Base-by-base conservation (phyloP, 331 rosid genomes). In the Cydonia oblonga region DNA sequence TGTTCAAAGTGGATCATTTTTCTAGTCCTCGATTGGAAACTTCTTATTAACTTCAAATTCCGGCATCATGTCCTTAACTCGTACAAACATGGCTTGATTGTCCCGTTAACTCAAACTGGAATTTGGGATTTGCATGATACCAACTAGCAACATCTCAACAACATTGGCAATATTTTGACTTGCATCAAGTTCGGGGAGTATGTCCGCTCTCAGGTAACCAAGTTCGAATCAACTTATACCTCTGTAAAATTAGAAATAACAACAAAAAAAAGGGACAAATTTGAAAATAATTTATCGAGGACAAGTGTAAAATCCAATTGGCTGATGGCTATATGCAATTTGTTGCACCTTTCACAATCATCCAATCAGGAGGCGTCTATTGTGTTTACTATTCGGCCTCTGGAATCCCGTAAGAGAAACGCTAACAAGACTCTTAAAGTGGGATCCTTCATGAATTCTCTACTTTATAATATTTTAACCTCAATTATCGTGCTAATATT, bases 401-500 rank as follows among this genome's bases (percentile, higher is more conserved):
- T 0, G 11, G 11, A 35, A 35, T 35, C 40, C 11, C 4, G 4
- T 3, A 9, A 35, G 12, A 35, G 4, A 35, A 35, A 35, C 9
- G 13, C 4, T 35, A 35, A 35, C 4, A 0, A 35, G 42, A 3
- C 13, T 9, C 4, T 35, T 0, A 9, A 35, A 9, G 1, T 35
- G 4, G 0, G 0, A 35, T 0, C 0, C 0, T 2, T 0, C 0
- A 1, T 0, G 1, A 2, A 35, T 35, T 35, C 4, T 9, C 0
- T 35, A 9, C 1, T 0, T 0, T 9, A 0, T 9, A 9, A 35
- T 9, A 35, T 9, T 3, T 35, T 35, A 9, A 35, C 12, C 0
- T 35, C 0, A 35, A 35, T 35, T 35, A 9, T 35, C 0, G 0
- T 35, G 0, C 1, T 35, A 35, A 35, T 9, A 35, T 35, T 35